Evolutionary conservation across 2,329 filamentous ascomycete species (phyloP).

Genomic region (Orbilia oligospora): DNA sequence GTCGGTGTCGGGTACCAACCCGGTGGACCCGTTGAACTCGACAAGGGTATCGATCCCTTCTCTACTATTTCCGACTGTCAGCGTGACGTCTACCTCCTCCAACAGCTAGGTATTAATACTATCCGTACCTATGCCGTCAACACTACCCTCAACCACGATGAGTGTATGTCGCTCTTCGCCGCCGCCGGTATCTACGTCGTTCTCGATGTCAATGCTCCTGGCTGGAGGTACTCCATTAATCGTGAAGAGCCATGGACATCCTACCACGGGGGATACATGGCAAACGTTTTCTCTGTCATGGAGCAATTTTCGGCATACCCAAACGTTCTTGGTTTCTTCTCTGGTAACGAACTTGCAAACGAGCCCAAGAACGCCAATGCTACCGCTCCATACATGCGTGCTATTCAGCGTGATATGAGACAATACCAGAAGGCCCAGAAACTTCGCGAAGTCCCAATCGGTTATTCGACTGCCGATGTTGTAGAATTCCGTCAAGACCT

Average conservation of each 20-base stretch:
- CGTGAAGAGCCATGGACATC: constrained; percentile 64
- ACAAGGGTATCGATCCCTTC: constrained; percentile 63
- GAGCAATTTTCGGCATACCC: constrained; percentile 78
- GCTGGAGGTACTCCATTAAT: constrained; percentile 61
- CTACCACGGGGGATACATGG: constrained; percentile 63
- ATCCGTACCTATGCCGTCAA: constrained; percentile 69
- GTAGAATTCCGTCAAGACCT: constrained; percentile 68
- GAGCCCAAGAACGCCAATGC: constrained; percentile 73
- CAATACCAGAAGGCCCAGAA: constrained; percentile 76
- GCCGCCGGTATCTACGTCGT: constrained; percentile 64
- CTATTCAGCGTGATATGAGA: constrained; percentile 78
- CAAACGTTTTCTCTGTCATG: constrained; percentile 69
- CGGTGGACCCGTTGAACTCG: constrained; percentile 73
- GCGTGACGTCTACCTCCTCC: constrained; percentile 64
- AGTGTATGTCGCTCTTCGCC: constrained; percentile 64
- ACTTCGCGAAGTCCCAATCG: constrained; percentile 75
- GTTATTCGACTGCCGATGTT: constrained; percentile 80
- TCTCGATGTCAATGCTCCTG: constrained; percentile 56
- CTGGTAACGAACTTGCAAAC: constrained; percentile 79
- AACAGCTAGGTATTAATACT: constrained; percentile 67
- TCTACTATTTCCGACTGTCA: constrained; percentile 62
- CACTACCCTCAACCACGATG: constrained; percentile 63
- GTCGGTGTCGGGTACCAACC: constrained; percentile 79
- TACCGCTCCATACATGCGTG: constrained; percentile 69
- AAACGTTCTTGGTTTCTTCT: constrained; percentile 77